A percentile compares a stretch with the other conserved stretches of the same genome.
Conservation (phyloP, 192 early-diverging fungal species). For the Dimargaris xerosporica region DNA sequence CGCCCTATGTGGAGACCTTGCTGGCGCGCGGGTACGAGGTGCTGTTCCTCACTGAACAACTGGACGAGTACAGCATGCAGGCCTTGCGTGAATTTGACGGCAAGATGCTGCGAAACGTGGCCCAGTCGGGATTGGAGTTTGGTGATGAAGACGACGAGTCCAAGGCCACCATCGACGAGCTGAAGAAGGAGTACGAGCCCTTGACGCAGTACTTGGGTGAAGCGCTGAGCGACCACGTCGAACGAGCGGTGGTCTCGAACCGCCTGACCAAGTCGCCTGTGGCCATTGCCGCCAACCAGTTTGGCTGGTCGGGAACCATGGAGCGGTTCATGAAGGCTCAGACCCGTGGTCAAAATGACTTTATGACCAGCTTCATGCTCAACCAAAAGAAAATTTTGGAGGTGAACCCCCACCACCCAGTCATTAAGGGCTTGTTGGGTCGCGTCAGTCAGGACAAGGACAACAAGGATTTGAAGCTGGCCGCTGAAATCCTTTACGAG, state of each 20-base stretch:
- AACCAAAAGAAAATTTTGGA: constrained; percentile 51
- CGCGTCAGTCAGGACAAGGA: constrained; percentile 29
- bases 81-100: constrained; percentile 58
- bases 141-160: constrained; percentile 31
- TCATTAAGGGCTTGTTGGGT: constrained; percentile 36
- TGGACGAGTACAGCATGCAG: constrained; percentile 65
- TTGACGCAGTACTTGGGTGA: constrained; percentile 38
- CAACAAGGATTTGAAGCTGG: constrained; percentile 21
- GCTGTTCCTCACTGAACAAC: constrained; percentile 56
- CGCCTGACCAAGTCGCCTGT: constrained; percentile 62
- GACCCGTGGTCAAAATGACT: constrained; percentile 28
- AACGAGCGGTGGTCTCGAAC: constrained; percentile 51
- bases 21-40: constrained; percentile 82
- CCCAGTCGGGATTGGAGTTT: constrained; percentile 47
- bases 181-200: constrained; percentile 35
- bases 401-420: constrained; percentile 49
- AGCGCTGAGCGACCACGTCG: constrained; percentile 30
- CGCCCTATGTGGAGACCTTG: constrained; percentile 86
- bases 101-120: constrained; percentile 61
- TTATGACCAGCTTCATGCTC: constrained; percentile 29
- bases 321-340: constrained; percentile 44
- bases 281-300: constrained; percentile 46
- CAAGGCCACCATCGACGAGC: constrained; percentile 20
- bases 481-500: constrained; percentile 40
- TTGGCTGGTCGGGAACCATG: constrained; percentile 51